Evolutionary conservation across 2,329 filamentous ascomycete species (phyloP), one percentile per base, ranked within the genome.

Genomic region (Juglanconis sp.): DNA sequence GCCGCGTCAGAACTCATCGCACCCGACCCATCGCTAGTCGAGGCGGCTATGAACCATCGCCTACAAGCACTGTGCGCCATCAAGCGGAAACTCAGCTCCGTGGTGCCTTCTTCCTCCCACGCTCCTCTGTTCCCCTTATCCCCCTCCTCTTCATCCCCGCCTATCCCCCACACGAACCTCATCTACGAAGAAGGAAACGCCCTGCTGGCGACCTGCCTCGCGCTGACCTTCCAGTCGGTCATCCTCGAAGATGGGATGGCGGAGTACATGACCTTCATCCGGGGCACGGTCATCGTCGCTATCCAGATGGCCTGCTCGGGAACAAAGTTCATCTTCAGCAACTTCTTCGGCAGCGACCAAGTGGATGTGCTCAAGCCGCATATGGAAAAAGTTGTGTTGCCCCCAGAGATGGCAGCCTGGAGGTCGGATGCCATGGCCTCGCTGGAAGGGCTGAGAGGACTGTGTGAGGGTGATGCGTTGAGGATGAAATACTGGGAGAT

Each of bases 1-100:
- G 80, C 87, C 1, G 88, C 88, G 36, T 89, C 87, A 0, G 85
- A 90, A 64, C 78, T 90, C 4, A 79, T 81, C 65, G 73, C 74
- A 4, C 71, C 76, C 0, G 83, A 82, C 60, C 70, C 78, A 1
- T 78, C 77, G 61, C 79, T 89, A 17, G 71, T 80, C 13, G 75
- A 80, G 13, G 79, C 82, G 35, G 87, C 87, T 47, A 83, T 90
- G 74, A 76, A 76, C 40, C 87, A 90, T 70, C 84, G 87, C 24
- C 74, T 88, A 56, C 83, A 87, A 61, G 87, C 88, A 5, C 84
- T 90, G 66, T 81, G 80, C 61, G 80, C 83, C 5, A 83, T 87
- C 65, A 86, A 87, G 69, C 79, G 79, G 64, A 77, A 80, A 0
- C 72, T 88, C 42, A 24, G 24, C 24, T 24, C 24, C 24, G 24